Conservation (phyloP, 176 grass and related monocot species). For the Pontederia crassipes region DNA sequence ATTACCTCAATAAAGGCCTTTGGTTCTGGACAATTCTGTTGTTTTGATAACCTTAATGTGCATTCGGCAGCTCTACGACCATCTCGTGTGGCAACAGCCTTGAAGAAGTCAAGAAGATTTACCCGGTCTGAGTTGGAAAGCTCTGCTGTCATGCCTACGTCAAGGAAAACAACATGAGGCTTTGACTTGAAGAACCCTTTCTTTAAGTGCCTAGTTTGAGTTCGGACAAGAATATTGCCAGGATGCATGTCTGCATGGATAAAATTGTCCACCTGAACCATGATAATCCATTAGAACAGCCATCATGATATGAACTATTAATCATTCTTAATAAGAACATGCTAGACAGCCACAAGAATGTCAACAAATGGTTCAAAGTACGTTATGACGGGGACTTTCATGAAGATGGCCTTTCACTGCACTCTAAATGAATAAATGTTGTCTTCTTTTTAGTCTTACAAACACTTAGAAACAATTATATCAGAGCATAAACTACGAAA, state of each 20-base stretch:
- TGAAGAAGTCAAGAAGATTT: constrained; percentile 89
- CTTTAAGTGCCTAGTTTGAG: constrained; percentile 38
- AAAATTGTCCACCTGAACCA: constrained; percentile 86
- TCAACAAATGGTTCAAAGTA: no score
- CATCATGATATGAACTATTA: no score
- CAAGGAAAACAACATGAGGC: constrained; percentile 86
- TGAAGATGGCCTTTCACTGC: no score
- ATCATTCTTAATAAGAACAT: no score
- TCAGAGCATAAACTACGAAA: no score
- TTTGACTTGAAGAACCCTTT: constrained; percentile 53
- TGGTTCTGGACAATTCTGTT: constrained; percentile 79
- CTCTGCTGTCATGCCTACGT: constrained; percentile 96
- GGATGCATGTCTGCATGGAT: constrained; percentile 96
- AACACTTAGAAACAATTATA: no score
- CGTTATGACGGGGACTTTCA: no score
- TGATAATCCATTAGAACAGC: not conserved
- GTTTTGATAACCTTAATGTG: constrained; percentile 69
- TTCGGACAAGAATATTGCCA: constrained; percentile 88
- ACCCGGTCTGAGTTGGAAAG: constrained; percentile 69
- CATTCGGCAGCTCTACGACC: constrained; percentile 65
- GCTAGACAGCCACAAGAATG: no score
- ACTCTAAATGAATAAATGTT: no score
- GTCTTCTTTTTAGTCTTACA: no score
- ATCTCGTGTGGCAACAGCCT: constrained; percentile 75
- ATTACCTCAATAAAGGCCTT: constrained; percentile 88